Base-by-base conservation (phyloP, 176 grass and related monocot genomes). In the Otatea glauca region DNA sequence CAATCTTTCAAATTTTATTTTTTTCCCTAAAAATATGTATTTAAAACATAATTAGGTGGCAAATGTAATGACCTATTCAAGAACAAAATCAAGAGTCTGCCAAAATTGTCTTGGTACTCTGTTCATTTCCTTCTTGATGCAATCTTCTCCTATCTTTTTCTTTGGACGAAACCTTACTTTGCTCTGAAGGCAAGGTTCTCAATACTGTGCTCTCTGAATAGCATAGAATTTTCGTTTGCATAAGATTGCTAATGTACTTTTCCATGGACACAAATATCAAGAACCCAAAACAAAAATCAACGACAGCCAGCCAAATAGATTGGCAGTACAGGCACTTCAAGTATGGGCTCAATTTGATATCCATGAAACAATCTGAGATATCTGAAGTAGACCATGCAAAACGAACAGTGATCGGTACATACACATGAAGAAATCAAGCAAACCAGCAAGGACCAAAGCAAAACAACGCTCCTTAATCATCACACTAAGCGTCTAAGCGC, bases 381-480 rank as follows among this genome's bases (percentile, higher is more conserved):
- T 24, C 69, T 16, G 27, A n/a, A n/a, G 15, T 8, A 13, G 38
- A 73, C 45, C 68, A 48, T 14, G 29, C 51, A 73, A 35, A 50
- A 75, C 5, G 27, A 66, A 14, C 63, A 60, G 12, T 62, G 51
- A 47, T 53, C 42, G 48, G n/a, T 54, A 71, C 39, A 23, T 51
- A 56, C 48, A 59, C 47, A 81, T 43, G 4, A 76, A 49, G 58
- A 72, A 77, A 81, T 71, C 43, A 89, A 77, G 54, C 78, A 76
- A 58, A 41, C 51, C 21, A 51, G 12, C 35, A 24, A 51, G 85
- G 85, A 89, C 72, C 69, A 77, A 81, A 72, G 20, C 23, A 81
- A 89, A 82, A 81, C 54, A 5, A 64, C 16, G 72, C 69, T 75
- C 85, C 85, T 51, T 66, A 54, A 66, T 48, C 10, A n/a, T 51